A percentile compares a stretch with the other conserved stretches of the same genome.
These are phyloP conservation scores for Mallotus nudiflorus DNA, from an alignment of 345 rosid genomes.

Conservation along the genomic window DNA sequence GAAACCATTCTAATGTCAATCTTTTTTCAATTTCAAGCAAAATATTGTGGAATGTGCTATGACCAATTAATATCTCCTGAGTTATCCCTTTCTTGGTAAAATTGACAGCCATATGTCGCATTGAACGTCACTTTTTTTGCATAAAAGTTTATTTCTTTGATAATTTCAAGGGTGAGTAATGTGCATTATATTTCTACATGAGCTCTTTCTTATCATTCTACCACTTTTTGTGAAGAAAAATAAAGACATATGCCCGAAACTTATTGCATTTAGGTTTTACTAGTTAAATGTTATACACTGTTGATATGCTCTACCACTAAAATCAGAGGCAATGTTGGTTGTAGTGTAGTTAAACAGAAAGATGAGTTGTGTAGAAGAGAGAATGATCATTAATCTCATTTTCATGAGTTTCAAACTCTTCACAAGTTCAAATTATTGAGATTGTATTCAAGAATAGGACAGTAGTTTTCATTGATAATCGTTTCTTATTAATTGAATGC, in stretches of 20 bases:
- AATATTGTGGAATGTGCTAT: neutral
- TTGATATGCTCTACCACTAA: too few species aligned
- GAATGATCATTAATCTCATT: too few species aligned
- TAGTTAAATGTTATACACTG: too few species aligned
- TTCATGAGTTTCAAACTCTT: neutral
- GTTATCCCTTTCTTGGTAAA: too few species aligned
- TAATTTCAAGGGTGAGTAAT: neutral
- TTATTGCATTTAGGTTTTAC: too few species aligned
- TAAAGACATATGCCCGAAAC: neutral
- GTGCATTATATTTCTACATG: neutral
- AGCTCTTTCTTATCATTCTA: neutral
- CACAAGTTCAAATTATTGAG: neutral
- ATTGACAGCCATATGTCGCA: neutral
- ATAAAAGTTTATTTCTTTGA: neutral
- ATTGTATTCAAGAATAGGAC: neutral
- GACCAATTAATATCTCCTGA: too few species aligned
- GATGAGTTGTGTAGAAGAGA: too few species aligned
- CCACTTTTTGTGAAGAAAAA: neutral
- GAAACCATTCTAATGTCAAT: neutral
- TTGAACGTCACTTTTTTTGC: neutral
- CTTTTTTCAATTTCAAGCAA: neutral
- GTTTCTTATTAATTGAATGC: neutral
- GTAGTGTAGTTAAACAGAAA: too few species aligned
- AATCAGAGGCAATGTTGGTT: too few species aligned
- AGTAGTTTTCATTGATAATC: neutral